Evolutionary conservation across 805 yeast genomes (phyloP).

Genomic region (Myxozyma neotropica): DNA sequence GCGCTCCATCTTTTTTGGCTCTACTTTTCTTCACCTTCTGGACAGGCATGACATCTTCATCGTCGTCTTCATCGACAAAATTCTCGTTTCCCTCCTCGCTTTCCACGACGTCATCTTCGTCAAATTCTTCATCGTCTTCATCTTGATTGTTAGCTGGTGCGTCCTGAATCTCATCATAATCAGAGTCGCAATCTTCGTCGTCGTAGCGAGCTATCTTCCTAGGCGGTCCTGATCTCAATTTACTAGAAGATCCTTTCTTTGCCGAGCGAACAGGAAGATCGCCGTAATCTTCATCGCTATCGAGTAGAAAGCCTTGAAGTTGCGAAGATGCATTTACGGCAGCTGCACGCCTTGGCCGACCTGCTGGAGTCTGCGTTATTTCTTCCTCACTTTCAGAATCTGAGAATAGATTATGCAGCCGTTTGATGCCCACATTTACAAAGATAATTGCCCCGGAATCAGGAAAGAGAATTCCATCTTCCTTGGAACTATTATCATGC

Average conservation of each 20-base stretch:
- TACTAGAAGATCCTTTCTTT: neutral
- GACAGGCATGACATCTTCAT: neutral
- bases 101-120: neutral
- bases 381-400: neutral
- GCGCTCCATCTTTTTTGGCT: neutral
- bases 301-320: neutral
- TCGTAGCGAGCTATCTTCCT: neutral
- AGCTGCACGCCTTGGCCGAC: constrained; percentile 6
- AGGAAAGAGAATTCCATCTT: too few species aligned
- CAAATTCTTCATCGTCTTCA: neutral
- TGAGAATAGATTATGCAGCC: neutral
- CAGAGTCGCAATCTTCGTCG: neutral
- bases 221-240: neutral
- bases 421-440: neutral
- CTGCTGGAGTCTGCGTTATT: neutral
- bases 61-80: neutral
- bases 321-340: neutral
- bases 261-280: neutral
- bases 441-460: too few species aligned
- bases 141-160: neutral
- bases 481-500: too few species aligned
- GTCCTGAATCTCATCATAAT: constrained; percentile 7
- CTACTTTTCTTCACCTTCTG: neutral
- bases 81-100: neutral
- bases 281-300: neutral